phyloP scores from a whole-genome alignment of 495 filamentous ascomycete species.

The Tuber aestivum region DNA sequence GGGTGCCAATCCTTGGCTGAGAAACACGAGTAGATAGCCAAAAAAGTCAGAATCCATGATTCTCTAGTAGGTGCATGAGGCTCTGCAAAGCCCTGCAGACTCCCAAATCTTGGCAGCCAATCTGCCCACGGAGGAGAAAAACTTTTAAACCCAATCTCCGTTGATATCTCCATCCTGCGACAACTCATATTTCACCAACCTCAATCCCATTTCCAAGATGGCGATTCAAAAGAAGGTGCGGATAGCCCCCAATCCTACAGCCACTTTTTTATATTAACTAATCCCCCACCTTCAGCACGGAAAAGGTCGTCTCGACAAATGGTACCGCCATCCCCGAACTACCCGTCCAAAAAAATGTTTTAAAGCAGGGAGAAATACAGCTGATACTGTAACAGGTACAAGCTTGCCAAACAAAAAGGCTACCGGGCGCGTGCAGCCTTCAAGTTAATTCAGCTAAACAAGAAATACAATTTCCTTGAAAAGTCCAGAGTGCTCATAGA shows the following conservation, averaged over 20 bases:
- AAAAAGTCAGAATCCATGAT: too few relatives aligned
- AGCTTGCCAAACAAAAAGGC: conserved; percentile 95
- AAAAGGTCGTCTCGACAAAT: conserved; percentile 99
- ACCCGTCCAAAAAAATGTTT: neutral
- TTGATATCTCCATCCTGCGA: conserved; percentile 15
- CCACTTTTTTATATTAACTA: conserved; percentile 17
- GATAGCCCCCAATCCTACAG: neutral
- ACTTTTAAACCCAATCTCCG: neutral
- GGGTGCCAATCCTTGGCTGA: too few relatives aligned
- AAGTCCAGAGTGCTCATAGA: conserved; percentile 93
- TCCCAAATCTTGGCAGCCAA: conserved; percentile 33
- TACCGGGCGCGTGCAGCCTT: conserved; percentile 95
- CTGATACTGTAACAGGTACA: conserved; percentile 48
- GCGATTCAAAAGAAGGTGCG: conserved; percentile 91
- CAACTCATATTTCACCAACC: conserved; percentile 8
- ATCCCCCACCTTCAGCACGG: conserved; percentile 56
- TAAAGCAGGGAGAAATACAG: conserved; percentile 7
- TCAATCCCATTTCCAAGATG: conserved; percentile 51
- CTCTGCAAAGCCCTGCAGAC: neutral
- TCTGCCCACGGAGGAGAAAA: conserved; percentile 24
- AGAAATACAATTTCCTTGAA: conserved; percentile 96
- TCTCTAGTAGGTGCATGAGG: too few relatives aligned
- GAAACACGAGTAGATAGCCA: too few relatives aligned
- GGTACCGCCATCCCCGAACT: conserved; percentile 48
- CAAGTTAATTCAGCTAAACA: conserved; percentile 97